A percentile compares a stretch with the other conserved stretches of the same genome.
Evolutionary conservation across 345 rosid genomes (phyloP).

Genomic region (Hibiscus tridactylites): DNA sequence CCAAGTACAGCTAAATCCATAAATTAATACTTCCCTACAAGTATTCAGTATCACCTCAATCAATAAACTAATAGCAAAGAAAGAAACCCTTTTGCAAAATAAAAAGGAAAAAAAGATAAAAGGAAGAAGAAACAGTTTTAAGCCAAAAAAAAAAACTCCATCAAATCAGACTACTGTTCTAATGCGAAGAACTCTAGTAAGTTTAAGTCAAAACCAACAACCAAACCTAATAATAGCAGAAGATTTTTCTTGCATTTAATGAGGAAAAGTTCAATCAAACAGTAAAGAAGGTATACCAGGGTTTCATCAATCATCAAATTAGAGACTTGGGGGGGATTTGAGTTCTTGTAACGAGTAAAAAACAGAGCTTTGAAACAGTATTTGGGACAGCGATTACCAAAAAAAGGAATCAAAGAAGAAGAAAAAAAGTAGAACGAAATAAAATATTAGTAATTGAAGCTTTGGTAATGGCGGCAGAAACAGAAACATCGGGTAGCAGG

Average conservation of each 20-base stretch:
- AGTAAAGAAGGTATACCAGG: neutral
- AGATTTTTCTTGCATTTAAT: neutral
- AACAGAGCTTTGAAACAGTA: neutral
- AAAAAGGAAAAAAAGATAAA: neutral
- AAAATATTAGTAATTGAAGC: neutral
- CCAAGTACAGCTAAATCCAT: no score
- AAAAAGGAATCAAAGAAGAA: neutral
- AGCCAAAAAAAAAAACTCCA: neutral
- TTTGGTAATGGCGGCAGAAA: neutral
- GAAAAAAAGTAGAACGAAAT: neutral
- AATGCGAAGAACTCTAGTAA: neutral
- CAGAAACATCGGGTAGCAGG: neutral
- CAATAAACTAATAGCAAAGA: neutral
- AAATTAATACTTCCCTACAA: no score
- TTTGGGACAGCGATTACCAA: neutral
- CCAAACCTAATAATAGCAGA: neutral
- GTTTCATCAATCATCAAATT: neutral
- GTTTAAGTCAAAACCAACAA: neutral
- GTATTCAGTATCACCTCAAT: neutral
- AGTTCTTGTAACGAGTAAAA: neutral
- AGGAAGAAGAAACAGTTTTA: neutral
- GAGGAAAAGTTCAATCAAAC: neutral
- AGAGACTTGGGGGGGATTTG: neutral
- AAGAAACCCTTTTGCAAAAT: neutral
- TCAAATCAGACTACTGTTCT: conserved; percentile 3